A percentile compares a stretch with the other conserved stretches of the same genome.
These are phyloP conservation scores for Chloranthus sessilifolius DNA, from an alignment of 164 flowering plant genomes.

Conservation along the genomic window DNA sequence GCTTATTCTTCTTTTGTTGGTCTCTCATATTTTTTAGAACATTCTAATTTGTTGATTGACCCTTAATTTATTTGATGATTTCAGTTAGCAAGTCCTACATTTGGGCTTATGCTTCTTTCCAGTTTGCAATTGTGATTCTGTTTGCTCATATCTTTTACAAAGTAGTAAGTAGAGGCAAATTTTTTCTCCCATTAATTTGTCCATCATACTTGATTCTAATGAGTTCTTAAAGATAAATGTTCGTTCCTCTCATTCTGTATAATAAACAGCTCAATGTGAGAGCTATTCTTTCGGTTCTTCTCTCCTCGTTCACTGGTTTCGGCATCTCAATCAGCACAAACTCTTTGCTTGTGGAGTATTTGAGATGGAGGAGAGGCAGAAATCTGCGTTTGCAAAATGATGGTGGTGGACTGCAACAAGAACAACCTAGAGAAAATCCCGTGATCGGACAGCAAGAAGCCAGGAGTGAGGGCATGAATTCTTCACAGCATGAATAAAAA, in stretches of 20 bases:
- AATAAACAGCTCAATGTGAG: slow-evolving; percentile 58
- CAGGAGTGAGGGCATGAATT: background rate
- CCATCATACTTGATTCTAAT: background rate
- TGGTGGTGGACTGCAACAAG: slow-evolving; percentile 21
- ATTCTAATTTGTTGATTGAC: background rate
- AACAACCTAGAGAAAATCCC: slow-evolving; percentile 15
- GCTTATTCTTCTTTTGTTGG: background rate
- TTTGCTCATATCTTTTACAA: slow-evolving; percentile 80
- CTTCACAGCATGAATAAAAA: slow-evolving; percentile 2
- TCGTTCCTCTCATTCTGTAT: background rate
- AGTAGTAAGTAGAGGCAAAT: slow-evolving; percentile 41
- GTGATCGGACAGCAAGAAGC: slow-evolving; percentile 8
- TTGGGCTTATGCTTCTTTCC: slow-evolving; percentile 88
- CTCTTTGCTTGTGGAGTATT: slow-evolving; percentile 63
- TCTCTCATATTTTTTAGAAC: background rate
- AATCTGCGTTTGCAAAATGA: slow-evolving; percentile 24
- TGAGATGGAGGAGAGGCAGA: slow-evolving; percentile 56
- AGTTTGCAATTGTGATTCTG: slow-evolving; percentile 72
- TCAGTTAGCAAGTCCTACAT: slow-evolving; percentile 76
- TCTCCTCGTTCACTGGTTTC: slow-evolving; percentile 81
- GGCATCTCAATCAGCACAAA: slow-evolving; percentile 74
- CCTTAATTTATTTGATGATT: slow-evolving; percentile 9
- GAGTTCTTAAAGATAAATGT: background rate
- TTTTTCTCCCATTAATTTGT: background rate
- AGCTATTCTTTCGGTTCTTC: slow-evolving; percentile 63